Conservation (phyloP, 345 rosid species). For the Brassica cretica region DNA sequence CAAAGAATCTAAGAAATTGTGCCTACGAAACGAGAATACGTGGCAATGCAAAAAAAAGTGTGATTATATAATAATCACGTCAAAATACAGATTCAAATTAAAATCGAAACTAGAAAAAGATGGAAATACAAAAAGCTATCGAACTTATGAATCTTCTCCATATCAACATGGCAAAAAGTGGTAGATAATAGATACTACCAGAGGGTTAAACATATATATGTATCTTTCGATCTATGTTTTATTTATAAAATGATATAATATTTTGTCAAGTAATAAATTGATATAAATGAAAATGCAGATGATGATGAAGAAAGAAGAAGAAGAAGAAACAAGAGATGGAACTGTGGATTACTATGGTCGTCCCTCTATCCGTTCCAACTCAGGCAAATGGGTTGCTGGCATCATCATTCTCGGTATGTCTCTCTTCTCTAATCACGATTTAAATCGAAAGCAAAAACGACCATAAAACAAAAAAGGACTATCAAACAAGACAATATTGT, state of each 20-base stretch:
- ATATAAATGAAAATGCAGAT: constrained; percentile 42
- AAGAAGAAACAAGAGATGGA: constrained; percentile 68
- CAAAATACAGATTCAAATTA: background rate
- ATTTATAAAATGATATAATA: background rate
- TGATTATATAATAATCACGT: background rate
- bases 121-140: background rate
- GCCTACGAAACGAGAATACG: constrained; percentile 10
- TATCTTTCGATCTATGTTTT: background rate
- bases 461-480: background rate
- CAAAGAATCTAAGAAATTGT: constrained; percentile 27
- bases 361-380: constrained; percentile 58
- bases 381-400: constrained; percentile 87
- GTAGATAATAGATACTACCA: background rate
- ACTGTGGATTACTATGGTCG: constrained; percentile 70
- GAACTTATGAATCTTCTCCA: background rate
- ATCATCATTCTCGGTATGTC: constrained; percentile 71
- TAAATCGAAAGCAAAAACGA: background rate
- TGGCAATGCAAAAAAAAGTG: constrained; percentile 22
- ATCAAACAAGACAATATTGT: constrained; percentile 1
- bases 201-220: background rate
- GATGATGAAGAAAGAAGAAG: constrained; percentile 49
- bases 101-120: background rate
- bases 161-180: constrained; percentile 6
- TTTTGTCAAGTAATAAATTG: background rate
- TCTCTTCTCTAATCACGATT: background rate